Conservation (phyloP, 1,139 yeast species). For the Diutina mesorugosa region DNA sequence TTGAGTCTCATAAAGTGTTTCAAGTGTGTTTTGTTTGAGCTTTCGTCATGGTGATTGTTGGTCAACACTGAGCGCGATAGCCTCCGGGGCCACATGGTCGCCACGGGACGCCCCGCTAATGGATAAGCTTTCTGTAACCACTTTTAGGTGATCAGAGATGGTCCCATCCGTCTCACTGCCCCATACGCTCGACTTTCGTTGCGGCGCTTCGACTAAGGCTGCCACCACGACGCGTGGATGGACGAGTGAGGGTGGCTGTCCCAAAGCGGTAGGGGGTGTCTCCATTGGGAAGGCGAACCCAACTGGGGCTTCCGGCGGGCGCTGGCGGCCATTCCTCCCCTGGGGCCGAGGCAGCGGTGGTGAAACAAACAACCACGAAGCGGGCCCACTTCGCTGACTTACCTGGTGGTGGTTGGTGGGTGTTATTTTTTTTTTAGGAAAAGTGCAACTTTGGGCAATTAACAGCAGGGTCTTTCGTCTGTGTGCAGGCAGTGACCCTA, state of each 20-base stretch:
- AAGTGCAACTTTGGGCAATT: conserved; percentile 1
- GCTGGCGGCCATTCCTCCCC: not conserved
- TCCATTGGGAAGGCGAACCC: not conserved
- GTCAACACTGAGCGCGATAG: no score
- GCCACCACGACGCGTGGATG: not conserved
- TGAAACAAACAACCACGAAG: not conserved
- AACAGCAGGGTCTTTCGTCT: not conserved
- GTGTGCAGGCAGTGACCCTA: not conserved
- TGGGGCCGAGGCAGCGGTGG: no score
- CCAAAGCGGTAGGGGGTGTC: conserved; percentile 1
- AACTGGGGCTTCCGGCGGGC: not conserved
- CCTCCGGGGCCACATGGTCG: no score
- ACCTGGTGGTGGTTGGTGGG: not conserved
- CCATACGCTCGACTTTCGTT: no score
- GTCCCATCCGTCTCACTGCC: no score
- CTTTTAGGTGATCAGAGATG: no score
- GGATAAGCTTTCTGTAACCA: no score
- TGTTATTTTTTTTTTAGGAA: not conserved
- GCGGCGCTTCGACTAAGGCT: no score
- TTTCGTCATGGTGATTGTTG: not conserved
- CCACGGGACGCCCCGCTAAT: no score
- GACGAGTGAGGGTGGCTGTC: not conserved
- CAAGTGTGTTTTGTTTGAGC: not conserved
- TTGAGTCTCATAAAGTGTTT: not conserved
- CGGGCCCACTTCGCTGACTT: not conserved